Evolutionary conservation across 768 basidiomycete species (phyloP), one percentile per base, ranked within the genome.

Genomic region (Podaxis carcinomalis): DNA sequence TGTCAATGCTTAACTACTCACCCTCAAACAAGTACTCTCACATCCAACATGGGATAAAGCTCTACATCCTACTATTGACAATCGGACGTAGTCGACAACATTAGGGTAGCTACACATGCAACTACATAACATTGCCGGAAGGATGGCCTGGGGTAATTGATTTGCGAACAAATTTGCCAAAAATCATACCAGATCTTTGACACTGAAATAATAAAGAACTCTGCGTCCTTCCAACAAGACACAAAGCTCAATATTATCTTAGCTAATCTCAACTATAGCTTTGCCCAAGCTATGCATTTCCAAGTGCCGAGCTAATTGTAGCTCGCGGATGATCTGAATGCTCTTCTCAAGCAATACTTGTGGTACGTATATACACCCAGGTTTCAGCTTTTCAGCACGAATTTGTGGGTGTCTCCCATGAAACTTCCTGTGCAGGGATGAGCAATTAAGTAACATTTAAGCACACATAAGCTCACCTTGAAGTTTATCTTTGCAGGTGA

Each of bases 51-150:
- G 36, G 21, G 52, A 49, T 36, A 42, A 28, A 49, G 35, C 59
- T 61, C 59, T 55, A 61, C 59, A 55, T 50, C 59, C 46, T 61
- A 61, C 47, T 47, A 55, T 61, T 61, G 44, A 11, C 59, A 61
- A 51, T 61, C 53, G 44, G 59, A 61, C 50, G 59, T 61, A 61
- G 59, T 61, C 59, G 28, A 61, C 59, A 61, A 61, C 46, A 61
- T 46, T 44, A 47, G 21, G 36, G 1, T 54, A 55, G 44, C 59
- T 54, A 60, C 16, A 55, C 28, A 49, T 10, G 32, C 14, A 55
- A 49, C 59, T 55, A 61, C 59, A 23, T 7, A 35, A 40, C 32
- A 11, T 36, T 49, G 59, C 40, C 52, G 59, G 59, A 61, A 54
- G 16, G 42, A 55, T 61, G 59, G 36, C 50, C 59, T 61, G 59